Base-by-base conservation (phyloP, 352 stramenopile species). In the Globisporangium perplexum region DNA sequence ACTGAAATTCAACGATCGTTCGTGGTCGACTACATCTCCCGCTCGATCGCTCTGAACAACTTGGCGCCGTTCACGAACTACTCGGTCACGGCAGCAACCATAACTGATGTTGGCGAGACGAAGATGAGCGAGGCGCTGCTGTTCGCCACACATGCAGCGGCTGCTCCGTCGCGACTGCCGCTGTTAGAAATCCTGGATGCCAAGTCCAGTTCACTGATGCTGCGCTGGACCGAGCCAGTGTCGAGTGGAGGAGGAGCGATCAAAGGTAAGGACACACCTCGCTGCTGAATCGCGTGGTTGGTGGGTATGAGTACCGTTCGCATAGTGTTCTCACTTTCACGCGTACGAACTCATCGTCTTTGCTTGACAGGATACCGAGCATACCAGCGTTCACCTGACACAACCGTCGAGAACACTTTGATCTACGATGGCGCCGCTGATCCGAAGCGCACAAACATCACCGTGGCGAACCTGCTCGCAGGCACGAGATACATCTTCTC, bases 231-330 rank as follows among this genome's bases (percentile, higher is more conserved):
- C 8, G 36, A n/a, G 17, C 76, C 74, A 22, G n/a, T 49, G 26
- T 50, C 74, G 28, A 72, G 65, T 15, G 76, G 76, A 53, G 71
- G 74, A 12, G 73, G 73, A 8, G 20, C 2, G 3, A 59, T 85
- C 8, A 58, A 49, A 55, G 63, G 72, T 83, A 71, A 55, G 18
- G 30, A 30, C 12, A 22, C 18, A 49, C 4, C 7, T 8, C 30
- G 12, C 5, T 6, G 17, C 30, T 52, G 23, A 61, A 22, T 26
- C n/a, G 6, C 26, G n/a, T n/a, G n/a, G n/a, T 39, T 20, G 48
- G 4, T 55, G 38, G 1, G 36, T 35, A 30, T 5, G 26, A 30
- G 26, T 5, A 2, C 5, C 26, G 26, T 5, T 30, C 26, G 2
- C 26, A n/a, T n/a, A n/a, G n/a, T n/a, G n/a, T n/a, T 15, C 6